Evolutionary conservation across 2,329 filamentous ascomycete genomes (phyloP).

Genomic region (Escovopsis weberi): DNA sequence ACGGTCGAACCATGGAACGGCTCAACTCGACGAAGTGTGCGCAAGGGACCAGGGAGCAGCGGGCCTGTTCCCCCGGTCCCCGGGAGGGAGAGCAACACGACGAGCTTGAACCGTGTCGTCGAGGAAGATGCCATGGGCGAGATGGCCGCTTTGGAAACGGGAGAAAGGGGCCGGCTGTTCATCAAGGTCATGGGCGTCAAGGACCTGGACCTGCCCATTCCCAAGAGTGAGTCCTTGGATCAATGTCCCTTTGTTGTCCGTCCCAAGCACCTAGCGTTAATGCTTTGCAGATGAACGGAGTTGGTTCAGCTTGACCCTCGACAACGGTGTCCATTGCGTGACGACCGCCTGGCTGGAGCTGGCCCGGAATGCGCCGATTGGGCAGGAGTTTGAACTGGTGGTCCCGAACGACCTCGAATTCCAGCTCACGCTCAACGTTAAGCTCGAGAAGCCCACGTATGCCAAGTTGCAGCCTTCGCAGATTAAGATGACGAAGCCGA

Average conservation of each 20-base stretch:
- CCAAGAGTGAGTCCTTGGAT: conserved; percentile 53
- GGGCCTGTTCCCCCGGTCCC: conserved; percentile 71
- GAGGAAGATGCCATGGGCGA: conserved; percentile 53
- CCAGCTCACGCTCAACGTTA: conserved; percentile 91
- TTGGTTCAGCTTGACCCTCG: conserved; percentile 92
- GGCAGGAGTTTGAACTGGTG: conserved; percentile 94
- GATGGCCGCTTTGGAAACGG: conserved; percentile 54
- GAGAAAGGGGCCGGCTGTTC: conserved; percentile 81
- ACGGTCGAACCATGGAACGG: conserved; percentile 95
- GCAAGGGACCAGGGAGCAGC: conserved; percentile 32
- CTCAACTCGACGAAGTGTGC: conserved; percentile 50
- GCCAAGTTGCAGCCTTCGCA: conserved; percentile 41
- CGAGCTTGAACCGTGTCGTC: conserved; percentile 47
- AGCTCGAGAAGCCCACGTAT: conserved; percentile 68
- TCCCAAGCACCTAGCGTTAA: too few species aligned
- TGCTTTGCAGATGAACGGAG: conserved; percentile 58
- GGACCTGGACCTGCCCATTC: conserved; percentile 80
- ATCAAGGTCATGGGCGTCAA: conserved; percentile 99
- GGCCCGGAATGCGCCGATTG: conserved; percentile 82
- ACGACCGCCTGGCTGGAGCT: conserved; percentile 93
- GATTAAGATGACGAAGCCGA: conserved; percentile 48
- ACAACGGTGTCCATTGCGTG: conserved; percentile 95
- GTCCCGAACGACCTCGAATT: conserved; percentile 98
- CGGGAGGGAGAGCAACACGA: conserved; percentile 70
- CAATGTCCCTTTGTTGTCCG: not conserved